Conservation (phyloP, 2,329 filamentous ascomycete genomes). For the Curvularia verruculosa region DNA sequence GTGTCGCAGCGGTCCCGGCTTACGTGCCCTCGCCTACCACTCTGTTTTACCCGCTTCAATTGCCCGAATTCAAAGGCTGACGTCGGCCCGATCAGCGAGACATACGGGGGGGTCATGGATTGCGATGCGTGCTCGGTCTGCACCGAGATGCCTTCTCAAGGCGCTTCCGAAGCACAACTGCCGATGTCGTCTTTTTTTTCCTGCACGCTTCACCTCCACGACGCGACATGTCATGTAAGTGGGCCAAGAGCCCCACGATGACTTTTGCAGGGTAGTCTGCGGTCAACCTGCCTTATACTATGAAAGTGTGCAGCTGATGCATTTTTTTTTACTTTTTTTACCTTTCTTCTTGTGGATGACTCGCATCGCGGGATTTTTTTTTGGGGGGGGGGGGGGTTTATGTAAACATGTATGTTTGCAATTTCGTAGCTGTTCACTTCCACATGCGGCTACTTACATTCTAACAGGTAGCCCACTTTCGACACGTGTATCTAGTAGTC, state of each 20-base stretch:
- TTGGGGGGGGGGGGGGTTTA: no score
- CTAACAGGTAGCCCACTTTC: slow-evolving; percentile 21
- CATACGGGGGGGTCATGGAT: slow-evolving; percentile 1
- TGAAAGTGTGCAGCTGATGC: slow-evolving; percentile 1
- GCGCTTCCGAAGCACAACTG: slow-evolving; percentile 4
- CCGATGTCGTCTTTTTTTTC: slow-evolving; percentile 2
- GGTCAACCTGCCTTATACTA: slow-evolving; percentile 7
- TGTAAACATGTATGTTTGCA: slow-evolving; percentile 3
- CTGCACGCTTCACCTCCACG: slow-evolving; percentile 2
- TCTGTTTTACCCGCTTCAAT: slow-evolving; percentile 10
- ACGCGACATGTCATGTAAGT: slow-evolving; percentile 13
- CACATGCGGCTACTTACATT: neutral
- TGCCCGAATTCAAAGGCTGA: neutral
- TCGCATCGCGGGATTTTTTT: neutral
- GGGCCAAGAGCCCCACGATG: neutral
- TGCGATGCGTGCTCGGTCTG: neutral
- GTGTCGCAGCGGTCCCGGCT: slow-evolving; percentile 10
- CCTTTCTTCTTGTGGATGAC: no score
- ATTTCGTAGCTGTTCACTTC: neutral
- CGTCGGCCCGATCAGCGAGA: slow-evolving; percentile 10
- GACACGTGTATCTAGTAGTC: slow-evolving; percentile 28
- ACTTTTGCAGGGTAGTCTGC: neutral
- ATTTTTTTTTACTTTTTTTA: neutral
- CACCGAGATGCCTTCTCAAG: neutral
- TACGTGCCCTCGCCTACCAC: neutral